phyloP scores from a whole-genome alignment of 805 yeast genomes.

The Lachancea thermotolerans region DNA sequence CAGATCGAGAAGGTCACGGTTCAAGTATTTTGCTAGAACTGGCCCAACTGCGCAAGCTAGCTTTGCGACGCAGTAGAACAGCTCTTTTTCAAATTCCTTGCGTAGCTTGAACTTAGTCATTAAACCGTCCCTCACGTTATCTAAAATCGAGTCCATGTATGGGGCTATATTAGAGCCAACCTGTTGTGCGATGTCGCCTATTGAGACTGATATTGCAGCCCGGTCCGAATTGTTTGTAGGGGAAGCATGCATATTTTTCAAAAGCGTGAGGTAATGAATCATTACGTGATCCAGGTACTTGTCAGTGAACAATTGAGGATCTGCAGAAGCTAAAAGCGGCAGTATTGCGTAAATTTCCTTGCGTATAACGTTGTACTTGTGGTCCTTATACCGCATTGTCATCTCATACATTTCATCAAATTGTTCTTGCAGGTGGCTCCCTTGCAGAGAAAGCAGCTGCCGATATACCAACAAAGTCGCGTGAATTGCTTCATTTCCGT shows the following conservation, averaged over 20 bases:
- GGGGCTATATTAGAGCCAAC: constrained; percentile 82
- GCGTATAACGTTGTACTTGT: constrained; percentile 66
- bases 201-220: constrained; percentile 66
- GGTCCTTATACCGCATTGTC: constrained; percentile 67
- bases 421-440: constrained; percentile 62
- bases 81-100: constrained; percentile 74
- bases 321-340: constrained; percentile 76
- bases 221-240: constrained; percentile 43
- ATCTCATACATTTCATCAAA: constrained; percentile 74
- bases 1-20: constrained; percentile 70
- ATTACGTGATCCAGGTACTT: constrained; percentile 75
- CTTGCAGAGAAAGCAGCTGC: constrained; percentile 66
- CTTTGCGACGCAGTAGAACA: constrained; percentile 83
- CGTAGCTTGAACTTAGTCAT: constrained; percentile 44
- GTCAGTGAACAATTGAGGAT: constrained; percentile 67
- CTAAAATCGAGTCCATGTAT: constrained; percentile 80
- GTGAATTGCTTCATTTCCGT: constrained; percentile 67
- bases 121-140: constrained; percentile 74
- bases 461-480: constrained; percentile 79
- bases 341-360: constrained; percentile 78
- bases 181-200: constrained; percentile 72
- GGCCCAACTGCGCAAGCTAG: constrained; percentile 88
- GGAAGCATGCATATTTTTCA: constrained; percentile 52
- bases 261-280: constrained; percentile 66
- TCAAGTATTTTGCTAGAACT: constrained; percentile 82